Evolutionary conservation across 345 rosid genomes (phyloP), one percentile per base, ranked within the genome.

Genomic region (Dipteronia sinensis): DNA sequence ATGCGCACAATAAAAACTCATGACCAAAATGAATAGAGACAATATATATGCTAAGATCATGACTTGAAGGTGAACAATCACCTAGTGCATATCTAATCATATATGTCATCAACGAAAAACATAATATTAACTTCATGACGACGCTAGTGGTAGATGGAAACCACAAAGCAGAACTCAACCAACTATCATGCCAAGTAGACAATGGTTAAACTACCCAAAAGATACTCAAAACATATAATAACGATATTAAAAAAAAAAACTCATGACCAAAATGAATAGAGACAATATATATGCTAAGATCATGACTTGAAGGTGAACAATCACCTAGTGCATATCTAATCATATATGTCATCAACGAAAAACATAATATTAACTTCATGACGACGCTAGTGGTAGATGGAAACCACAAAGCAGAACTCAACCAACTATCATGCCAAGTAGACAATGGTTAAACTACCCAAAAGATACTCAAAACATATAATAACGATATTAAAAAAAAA

Each of bases 61-160:
- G 13, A 63, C 38, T 23, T 63, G 66, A 63, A 63, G 31, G 66
- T 63, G 66, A 63, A 63, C 49, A 67, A 34, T 67, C 70, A 40
- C n/a, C 10, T 34, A 34, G 25, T 38, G 7, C 51, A n/a, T 67
- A n/a, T 8, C 47, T 42, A 17, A 66, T 34, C 27, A 22, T 59
- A 59, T 59, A 59, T 19, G 20, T 66, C n/a, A 64, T 13, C 40
- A 27, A 29, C n/a, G 8, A 65, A 65, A 65, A 65, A 16, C 2
- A 29, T 65, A 31, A 25, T 64, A 27, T 1, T 13, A 64, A 64
- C 68, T 31, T 31, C 17, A 65, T 31, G 20, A 65, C 27, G 1
- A 2, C 44, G 34, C 44, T 65, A 2, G 17, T 53, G 58, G 58
- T 53, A 53, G 20, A 53, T 53, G n/a, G 58, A 53, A 53, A 53